Percentiles rank a stretch among this genome's conserved stretches.
Evolutionary conservation across 2,329 filamentous ascomycete species (phyloP).

Genomic region (Huntiella decipiens): DNA sequence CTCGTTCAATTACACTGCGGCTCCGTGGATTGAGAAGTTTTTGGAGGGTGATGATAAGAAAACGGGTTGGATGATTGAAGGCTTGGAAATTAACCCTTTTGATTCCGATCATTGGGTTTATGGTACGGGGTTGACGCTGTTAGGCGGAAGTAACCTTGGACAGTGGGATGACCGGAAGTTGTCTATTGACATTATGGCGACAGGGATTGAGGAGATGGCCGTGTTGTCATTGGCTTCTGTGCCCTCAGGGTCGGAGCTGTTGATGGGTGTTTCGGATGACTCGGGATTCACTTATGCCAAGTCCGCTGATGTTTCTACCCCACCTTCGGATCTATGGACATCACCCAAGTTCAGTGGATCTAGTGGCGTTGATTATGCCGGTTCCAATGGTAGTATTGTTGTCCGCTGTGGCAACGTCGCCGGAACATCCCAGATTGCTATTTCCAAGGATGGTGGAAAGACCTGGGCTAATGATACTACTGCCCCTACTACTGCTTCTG

Average conservation of each 20-base stretch:
- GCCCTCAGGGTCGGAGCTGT: conserved; percentile 29
- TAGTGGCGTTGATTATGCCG: conserved; percentile 29
- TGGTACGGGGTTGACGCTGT: conserved; percentile 37
- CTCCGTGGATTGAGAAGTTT: conserved; percentile 35
- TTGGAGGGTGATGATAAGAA: conserved; percentile 28
- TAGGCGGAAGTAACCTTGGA: conserved; percentile 33
- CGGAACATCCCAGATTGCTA: conserved; percentile 20
- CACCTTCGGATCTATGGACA: conserved; percentile 27
- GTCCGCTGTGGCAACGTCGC: conserved; percentile 30
- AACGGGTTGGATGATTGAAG: conserved; percentile 43
- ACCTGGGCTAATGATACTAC: conserved; percentile 3
- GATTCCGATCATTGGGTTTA: conserved; percentile 43
- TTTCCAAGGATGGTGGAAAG: conserved; percentile 5
- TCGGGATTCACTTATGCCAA: conserved; percentile 30
- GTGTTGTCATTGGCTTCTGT: conserved; percentile 29
- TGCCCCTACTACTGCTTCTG: conserved; percentile 4
- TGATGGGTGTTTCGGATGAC: conserved; percentile 32
- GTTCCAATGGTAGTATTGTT: conserved; percentile 25
- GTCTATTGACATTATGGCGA: conserved; percentile 32
- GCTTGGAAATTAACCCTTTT: conserved; percentile 35
- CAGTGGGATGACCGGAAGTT: conserved; percentile 30
- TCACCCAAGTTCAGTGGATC: conserved; percentile 27
- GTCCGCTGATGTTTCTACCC: conserved; percentile 20
- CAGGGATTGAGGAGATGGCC: conserved; percentile 35
- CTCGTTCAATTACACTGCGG: conserved; percentile 25